Base-by-base conservation (phyloP, 805 yeast species). In the Ogataea haglerorum region DNA sequence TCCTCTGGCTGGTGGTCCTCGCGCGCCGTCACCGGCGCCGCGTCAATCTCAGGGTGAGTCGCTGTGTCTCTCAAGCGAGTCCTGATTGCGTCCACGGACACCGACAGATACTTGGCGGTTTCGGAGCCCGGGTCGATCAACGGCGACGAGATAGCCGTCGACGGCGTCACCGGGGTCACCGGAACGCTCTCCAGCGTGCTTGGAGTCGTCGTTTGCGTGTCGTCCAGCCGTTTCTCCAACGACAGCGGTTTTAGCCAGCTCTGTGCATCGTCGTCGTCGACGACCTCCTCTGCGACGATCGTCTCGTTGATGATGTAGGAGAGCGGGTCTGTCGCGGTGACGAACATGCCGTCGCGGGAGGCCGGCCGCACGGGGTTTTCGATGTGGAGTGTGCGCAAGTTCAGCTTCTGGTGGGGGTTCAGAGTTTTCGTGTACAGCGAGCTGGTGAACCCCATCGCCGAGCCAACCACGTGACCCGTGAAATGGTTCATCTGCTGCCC, bases 281-380 rank as follows among this genome's bases (percentile, higher is more conserved):
- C 28, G 29, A 30, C 36, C 10, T 30, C 38, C 17, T 23, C 41
- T 10, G 21, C 14, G 10, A 29, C 24, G 28, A 19, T 13, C 15
- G 34, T 34, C 34, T 34, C 43, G 22, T 49, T 48, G 25, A 46
- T 13, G 3, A 58, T 38, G 29, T 51, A 54, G 25, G 48, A 47
- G 17, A 60, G 37, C 22, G 65, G 66, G 46, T 61, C 66, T 4
- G 42, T 34, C 3, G 67, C 56, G 2, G 55, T 43, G 5, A 42
- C 47, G 45, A 63, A 64, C 49, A 65, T 50, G 6, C 69, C 69
- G 2, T 54, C 47, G n/a, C 53, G 43, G 3, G 60, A 54, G 29
- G 45, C 51, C 0, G 68, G 62, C 21, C 48, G 45, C n/a, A 65
- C 67, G 1, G 70, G 70, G 39, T 64, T 64, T 18, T 64, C 66